Percentiles rank a stretch among this genome's conserved stretches.
These are phyloP conservation scores for Tremella mesenterica DNA, from an alignment of 768 basidiomycete species.

Conservation along the genomic window DNA sequence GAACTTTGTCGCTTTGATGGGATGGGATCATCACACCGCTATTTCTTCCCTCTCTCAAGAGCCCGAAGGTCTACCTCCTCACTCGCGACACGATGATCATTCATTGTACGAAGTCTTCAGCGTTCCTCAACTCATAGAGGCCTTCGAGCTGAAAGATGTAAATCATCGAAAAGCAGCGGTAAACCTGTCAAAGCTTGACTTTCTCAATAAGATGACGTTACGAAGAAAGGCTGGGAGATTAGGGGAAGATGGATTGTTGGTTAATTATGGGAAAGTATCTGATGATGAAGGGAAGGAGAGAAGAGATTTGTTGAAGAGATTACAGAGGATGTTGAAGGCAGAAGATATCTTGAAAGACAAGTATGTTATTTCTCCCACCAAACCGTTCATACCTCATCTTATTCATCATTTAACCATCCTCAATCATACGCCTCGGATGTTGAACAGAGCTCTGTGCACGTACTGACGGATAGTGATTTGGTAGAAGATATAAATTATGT, in stretches of 20 bases:
- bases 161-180: conserved; percentile 79
- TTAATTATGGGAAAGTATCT: conserved; percentile 13
- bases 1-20: conserved; percentile 91
- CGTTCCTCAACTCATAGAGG: conserved; percentile 57
- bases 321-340: conserved; percentile 34
- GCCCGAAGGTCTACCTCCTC: conserved; percentile 10
- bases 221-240: conserved; percentile 52
- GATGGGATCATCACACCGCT: conserved; percentile 62
- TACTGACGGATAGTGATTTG: conserved; percentile 16
- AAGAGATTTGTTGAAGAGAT: conserved; percentile 52
- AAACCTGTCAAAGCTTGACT: conserved; percentile 69
- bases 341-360: conserved; percentile 28
- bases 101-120: conserved; percentile 39
- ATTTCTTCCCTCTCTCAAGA: conserved; percentile 28
- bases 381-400: background rate
- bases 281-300: conserved; percentile 35
- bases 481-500: conserved; percentile 50
- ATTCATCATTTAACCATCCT: too few species aligned
- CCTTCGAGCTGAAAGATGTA: conserved; percentile 69
- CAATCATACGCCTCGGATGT: too few species aligned
- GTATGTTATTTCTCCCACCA: conserved; percentile 11
- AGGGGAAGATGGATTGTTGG: conserved; percentile 45
- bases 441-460: background rate
- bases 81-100: conserved; percentile 26
- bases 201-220: conserved; percentile 80